Evolutionary conservation across 1,284 basidiomycete species (phyloP).

Genomic region (Boletellus deceptivus): DNA sequence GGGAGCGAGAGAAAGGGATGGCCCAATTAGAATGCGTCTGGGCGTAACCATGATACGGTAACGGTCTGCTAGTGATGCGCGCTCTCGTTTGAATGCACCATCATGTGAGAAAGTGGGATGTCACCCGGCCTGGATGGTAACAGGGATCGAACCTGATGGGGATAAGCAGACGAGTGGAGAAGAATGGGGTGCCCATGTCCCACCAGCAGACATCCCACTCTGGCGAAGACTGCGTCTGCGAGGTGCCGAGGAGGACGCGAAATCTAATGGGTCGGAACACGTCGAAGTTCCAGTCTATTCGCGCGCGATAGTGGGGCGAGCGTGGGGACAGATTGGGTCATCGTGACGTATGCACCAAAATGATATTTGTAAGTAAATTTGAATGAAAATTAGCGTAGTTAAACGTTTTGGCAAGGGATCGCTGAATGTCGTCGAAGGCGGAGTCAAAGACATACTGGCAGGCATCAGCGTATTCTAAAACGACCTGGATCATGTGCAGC

Average conservation of each 20-base stretch:
- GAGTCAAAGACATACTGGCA: not conserved
- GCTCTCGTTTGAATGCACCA: not conserved
- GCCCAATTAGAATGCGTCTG: conserved; percentile 5
- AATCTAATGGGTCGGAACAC: conserved; percentile 12
- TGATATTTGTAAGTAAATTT: conserved; percentile 19
- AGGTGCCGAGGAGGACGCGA: conserved; percentile 32
- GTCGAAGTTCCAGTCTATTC: not conserved
- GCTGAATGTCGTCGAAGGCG: conserved; percentile 23
- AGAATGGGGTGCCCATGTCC: conserved; percentile 19
- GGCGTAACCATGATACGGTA: conserved; percentile 25
- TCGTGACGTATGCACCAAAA: conserved; percentile 25
- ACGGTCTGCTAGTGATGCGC: too few relatives aligned
- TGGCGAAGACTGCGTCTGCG: conserved; percentile 14
- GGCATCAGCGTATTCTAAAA: not conserved
- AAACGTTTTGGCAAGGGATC: conserved; percentile 32
- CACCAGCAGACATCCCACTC: conserved; percentile 10
- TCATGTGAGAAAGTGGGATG: conserved; percentile 29
- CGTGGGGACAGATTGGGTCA: conserved; percentile 4
- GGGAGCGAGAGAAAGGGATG: not conserved
- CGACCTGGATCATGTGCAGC: conserved; percentile 3
- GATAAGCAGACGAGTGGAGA: conserved; percentile 13
- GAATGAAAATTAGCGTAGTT: conserved; percentile 36
- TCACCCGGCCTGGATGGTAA: conserved; percentile 10
- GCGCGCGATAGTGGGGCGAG: not conserved
- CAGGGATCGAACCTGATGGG: conserved; percentile 18